Evolutionary conservation across 2,329 filamentous ascomycete species (phyloP).

Genomic region (Albifimbria verrucaria): DNA sequence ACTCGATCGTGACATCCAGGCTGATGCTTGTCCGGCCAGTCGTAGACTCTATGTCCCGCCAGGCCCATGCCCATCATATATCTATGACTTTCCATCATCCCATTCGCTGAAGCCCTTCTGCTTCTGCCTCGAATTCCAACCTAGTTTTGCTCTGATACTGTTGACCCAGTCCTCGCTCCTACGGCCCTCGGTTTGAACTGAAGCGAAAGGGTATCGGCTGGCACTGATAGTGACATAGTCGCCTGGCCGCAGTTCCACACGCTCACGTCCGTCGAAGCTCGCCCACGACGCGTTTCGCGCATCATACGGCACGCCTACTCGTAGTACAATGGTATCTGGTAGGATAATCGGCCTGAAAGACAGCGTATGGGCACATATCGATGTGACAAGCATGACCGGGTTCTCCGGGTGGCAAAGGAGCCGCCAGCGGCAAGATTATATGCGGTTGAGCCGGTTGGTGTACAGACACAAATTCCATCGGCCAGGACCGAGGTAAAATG

Average conservation of each 20-base stretch:
- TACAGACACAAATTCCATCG: slow-evolving; percentile 90
- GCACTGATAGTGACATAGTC: slow-evolving; percentile 85
- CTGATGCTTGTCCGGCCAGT: too few species aligned
- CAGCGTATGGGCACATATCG: slow-evolving; percentile 91
- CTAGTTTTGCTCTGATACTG: slow-evolving; percentile 73
- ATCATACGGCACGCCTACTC: slow-evolving; percentile 92
- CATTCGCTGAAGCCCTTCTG: slow-evolving; percentile 61
- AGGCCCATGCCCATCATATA: too few species aligned
- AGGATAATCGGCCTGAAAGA: slow-evolving; percentile 96
- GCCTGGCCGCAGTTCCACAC: slow-evolving; percentile 72
- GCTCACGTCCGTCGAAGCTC: slow-evolving; percentile 93
- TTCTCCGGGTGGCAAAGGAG: slow-evolving; percentile 95
- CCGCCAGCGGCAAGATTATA: slow-evolving; percentile 97
- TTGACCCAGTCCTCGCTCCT: slow-evolving; percentile 79
- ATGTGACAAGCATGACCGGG: slow-evolving; percentile 89
- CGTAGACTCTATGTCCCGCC: too few species aligned
- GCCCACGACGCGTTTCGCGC: slow-evolving; percentile 89
- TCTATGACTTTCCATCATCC: slow-evolving; percentile 28
- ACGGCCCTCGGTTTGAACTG: slow-evolving; percentile 66
- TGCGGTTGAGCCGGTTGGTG: slow-evolving; percentile 89
- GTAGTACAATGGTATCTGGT: slow-evolving; percentile 90
- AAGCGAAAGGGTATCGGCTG: slow-evolving; percentile 76
- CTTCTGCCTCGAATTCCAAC: slow-evolving; percentile 77
- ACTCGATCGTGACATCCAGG: too few species aligned
- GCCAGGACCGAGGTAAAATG: slow-evolving; percentile 93